Conservation (phyloP, 2,329 filamentous ascomycete genomes). For the Oidium heveae region DNA sequence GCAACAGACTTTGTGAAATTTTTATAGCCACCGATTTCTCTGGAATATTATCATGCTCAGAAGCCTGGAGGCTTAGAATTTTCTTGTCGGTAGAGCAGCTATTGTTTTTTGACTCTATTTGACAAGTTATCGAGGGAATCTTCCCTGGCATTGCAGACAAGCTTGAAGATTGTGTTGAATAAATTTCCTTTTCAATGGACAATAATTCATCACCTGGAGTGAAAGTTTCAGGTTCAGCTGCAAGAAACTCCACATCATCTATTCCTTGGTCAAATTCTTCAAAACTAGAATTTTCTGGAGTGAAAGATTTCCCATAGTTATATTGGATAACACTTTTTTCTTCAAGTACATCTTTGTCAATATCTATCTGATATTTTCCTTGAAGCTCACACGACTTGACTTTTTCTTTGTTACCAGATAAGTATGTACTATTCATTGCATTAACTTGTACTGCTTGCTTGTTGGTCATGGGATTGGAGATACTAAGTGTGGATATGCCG, state of each 20-base stretch:
- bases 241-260: constrained; percentile 9
- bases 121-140: neutral
- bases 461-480: neutral
- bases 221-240: constrained; percentile 2
- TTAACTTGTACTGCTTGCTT: neutral
- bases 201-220: neutral
- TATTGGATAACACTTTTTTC: neutral
- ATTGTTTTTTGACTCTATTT: neutral
- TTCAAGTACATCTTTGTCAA: neutral
- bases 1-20: neutral
- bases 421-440: neutral
- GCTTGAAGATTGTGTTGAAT: neutral
- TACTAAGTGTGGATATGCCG: neutral
- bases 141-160: neutral
- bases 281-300: constrained; percentile 1
- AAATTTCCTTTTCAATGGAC: neutral
- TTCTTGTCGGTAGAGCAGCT: neutral
- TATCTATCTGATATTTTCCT: neutral
- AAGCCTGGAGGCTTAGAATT: neutral
- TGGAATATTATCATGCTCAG: neutral
- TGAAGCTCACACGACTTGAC: neutral
- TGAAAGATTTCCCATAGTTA: neutral
- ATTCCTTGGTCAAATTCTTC: constrained; percentile 9
- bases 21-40: neutral
- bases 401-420: neutral